Conservation (phyloP, 163 green algal genomes). For the Scenedesmus sp. region DNA sequence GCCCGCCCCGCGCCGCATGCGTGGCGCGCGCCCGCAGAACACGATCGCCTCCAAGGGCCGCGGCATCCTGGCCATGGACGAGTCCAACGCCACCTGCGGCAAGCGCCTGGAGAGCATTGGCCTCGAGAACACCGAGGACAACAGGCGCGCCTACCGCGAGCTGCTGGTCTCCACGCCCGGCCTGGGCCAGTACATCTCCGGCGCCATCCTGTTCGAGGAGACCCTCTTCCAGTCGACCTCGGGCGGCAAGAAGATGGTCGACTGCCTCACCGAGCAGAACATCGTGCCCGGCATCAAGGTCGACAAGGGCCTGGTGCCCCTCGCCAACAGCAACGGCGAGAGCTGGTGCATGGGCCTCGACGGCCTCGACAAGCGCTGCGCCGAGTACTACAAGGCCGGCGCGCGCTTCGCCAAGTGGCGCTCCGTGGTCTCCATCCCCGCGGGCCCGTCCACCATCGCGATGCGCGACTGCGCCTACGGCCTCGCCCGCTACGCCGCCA, state of each 20-base stretch:
- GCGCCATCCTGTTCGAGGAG: conserved; percentile 99
- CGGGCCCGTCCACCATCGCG: conserved; percentile 89
- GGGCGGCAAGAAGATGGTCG: conserved; percentile 89
- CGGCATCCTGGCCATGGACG: conserved; percentile 99
- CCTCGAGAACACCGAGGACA: conserved; percentile 99
- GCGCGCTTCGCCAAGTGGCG: conserved; percentile 98
- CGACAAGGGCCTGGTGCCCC: conserved; percentile 95
- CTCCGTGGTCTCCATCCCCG: conserved; percentile 93
- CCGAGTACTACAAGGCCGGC: conserved; percentile 99
- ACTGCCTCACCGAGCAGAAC: conserved; percentile 81
- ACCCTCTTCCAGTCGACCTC: conserved; percentile 96
- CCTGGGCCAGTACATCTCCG: conserved; percentile 93
- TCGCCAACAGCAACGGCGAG: conserved; percentile 95
- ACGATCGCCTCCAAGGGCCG: conserved; percentile 85
- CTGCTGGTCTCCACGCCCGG: conserved; percentile 86
- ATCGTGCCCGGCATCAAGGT: conserved; percentile 95
- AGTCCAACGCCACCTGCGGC: conserved; percentile 99
- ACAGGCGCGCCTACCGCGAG: conserved; percentile 97
- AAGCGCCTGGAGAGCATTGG: conserved; percentile 98
- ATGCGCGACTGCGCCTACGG: conserved; percentile 91
- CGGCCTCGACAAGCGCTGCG: conserved; percentile 91
- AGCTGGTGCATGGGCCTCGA: conserved; percentile 99
- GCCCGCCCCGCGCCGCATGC: not conserved
- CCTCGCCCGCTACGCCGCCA: conserved; percentile 97
- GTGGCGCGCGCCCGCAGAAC: conserved; percentile 67